Percentiles rank a stretch among this genome's conserved stretches.
phyloP scores from a whole-genome alignment of 768 basidiomycete genomes.

The Pisolithus tinctorius region DNA sequence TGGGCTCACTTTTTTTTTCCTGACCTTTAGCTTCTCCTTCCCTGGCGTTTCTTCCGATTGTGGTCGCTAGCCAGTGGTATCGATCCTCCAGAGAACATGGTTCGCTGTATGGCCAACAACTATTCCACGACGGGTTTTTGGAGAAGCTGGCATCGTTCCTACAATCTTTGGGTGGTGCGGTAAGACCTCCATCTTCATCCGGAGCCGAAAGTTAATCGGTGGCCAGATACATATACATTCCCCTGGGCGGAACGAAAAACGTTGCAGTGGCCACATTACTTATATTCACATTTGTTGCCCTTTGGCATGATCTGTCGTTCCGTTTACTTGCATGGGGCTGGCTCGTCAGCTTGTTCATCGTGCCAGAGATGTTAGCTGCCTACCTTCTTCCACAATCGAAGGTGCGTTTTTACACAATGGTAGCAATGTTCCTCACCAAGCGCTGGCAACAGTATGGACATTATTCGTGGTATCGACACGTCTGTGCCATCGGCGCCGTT shows the following conservation, averaged over 20 bases:
- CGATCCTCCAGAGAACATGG: slow-evolving; percentile 97
- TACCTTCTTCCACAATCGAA: slow-evolving; percentile 55
- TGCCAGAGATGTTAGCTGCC: slow-evolving; percentile 71
- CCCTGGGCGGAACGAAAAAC: slow-evolving; percentile 69
- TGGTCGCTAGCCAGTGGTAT: slow-evolving; percentile 88
- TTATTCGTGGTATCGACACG: slow-evolving; percentile 76
- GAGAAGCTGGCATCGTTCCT: slow-evolving; percentile 94
- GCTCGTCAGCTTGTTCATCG: slow-evolving; percentile 85
- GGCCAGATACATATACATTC: slow-evolving; percentile 87
- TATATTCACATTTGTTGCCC: slow-evolving; percentile 92
- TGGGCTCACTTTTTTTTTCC: background rate
- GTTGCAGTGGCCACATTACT: slow-evolving; percentile 59
- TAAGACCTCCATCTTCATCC: slow-evolving; percentile 25
- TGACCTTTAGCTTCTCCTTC: slow-evolving; percentile 66
- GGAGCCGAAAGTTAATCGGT: background rate
- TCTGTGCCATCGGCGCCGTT: slow-evolving; percentile 76
- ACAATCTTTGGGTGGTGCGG: slow-evolving; percentile 94
- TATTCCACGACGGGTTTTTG: slow-evolving; percentile 92
- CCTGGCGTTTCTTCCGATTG: slow-evolving; percentile 95
- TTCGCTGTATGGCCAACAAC: slow-evolving; percentile 97
- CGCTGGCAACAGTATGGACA: slow-evolving; percentile 51
- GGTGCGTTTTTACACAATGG: slow-evolving; percentile 32
- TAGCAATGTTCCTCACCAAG: background rate
- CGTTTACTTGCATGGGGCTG: slow-evolving; percentile 92
- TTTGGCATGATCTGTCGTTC: slow-evolving; percentile 95